phyloP scores from a whole-genome alignment of 257 asterid species.

The Striga asiatica region DNA sequence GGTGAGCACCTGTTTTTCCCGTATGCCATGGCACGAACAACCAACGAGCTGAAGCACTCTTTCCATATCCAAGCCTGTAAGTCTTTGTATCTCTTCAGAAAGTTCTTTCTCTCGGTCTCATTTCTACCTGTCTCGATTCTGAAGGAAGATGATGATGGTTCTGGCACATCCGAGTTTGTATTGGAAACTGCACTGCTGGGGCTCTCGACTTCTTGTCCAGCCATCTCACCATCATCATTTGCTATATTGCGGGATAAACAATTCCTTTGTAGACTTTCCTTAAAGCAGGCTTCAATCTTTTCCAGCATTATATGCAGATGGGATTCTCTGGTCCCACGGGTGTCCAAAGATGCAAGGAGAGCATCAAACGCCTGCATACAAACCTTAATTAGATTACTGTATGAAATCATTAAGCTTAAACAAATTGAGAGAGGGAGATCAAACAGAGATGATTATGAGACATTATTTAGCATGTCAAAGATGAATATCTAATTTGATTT shows the following conservation, averaged over 20 bases:
- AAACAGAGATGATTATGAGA: too few species aligned
- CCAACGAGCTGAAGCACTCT: slow-evolving; percentile 54
- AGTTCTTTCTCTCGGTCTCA: slow-evolving; percentile 38
- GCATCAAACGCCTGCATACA: slow-evolving; percentile 74
- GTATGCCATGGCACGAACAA: slow-evolving; percentile 35
- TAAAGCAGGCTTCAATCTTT: slow-evolving; percentile 70
- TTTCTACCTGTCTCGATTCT: slow-evolving; percentile 56
- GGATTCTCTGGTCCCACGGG: slow-evolving; percentile 90
- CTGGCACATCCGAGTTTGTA: slow-evolving; percentile 33
- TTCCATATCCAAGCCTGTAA: slow-evolving; percentile 78
- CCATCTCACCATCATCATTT: not conserved
- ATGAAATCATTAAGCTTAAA: too few species aligned
- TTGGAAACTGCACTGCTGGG: slow-evolving; percentile 47
- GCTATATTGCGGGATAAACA: slow-evolving; percentile 11
- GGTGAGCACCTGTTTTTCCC: slow-evolving; percentile 57
- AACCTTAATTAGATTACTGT: not conserved
- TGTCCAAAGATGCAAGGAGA: slow-evolving; percentile 67
- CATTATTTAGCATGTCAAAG: too few species aligned
- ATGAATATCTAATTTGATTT: too few species aligned
- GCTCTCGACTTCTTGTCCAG: slow-evolving; percentile 44
- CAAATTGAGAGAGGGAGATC: too few species aligned
- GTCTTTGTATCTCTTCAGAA: slow-evolving; percentile 54
- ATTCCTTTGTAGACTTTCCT: slow-evolving; percentile 42
- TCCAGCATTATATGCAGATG: slow-evolving; percentile 89
- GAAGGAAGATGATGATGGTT: slow-evolving; percentile 64